phyloP scores from a whole-genome alignment of 2,329 filamentous ascomycete species.

The Aspergillus sergii region DNA sequence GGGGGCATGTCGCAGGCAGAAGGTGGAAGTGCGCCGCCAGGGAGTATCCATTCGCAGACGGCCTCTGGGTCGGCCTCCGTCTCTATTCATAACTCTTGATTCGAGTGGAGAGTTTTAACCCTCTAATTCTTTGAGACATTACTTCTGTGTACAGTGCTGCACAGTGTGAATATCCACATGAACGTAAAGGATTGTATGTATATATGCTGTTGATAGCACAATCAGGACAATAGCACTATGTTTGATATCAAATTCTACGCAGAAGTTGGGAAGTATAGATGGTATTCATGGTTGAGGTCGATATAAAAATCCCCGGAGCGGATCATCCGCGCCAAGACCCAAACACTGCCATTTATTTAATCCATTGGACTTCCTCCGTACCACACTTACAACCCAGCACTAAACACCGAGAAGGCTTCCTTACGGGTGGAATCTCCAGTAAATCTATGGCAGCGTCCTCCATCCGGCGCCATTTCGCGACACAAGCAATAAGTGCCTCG shows the following conservation, averaged over 20 bases:
- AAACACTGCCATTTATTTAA: background rate
- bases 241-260: background rate
- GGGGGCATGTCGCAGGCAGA: conserved; percentile 24
- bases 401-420: background rate
- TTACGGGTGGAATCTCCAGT: background rate
- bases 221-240: background rate
- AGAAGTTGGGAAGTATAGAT: background rate
- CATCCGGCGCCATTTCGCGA: conserved; percentile 8
- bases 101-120: background rate
- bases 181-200: background rate
- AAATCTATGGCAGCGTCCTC: conserved; percentile 20
- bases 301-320: background rate
- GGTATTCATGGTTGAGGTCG: background rate
- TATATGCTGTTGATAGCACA: background rate
- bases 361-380: background rate
- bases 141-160: conserved; percentile 1
- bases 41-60: conserved; percentile 34
- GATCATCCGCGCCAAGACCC: conserved; percentile 1
- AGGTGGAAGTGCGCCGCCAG: conserved; percentile 24
- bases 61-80: conserved; percentile 32
- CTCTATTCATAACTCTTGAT: conserved; percentile 23
- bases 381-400: background rate
- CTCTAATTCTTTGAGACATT: conserved; percentile 10
- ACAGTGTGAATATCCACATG: background rate
- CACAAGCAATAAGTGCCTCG: conserved; percentile 26